Percentiles rank a stretch among this genome's conserved stretches.
Evolutionary conservation across 192 early-diverging fungal genomes (phyloP).

Genomic region (Kickxella alabastrina): DNA sequence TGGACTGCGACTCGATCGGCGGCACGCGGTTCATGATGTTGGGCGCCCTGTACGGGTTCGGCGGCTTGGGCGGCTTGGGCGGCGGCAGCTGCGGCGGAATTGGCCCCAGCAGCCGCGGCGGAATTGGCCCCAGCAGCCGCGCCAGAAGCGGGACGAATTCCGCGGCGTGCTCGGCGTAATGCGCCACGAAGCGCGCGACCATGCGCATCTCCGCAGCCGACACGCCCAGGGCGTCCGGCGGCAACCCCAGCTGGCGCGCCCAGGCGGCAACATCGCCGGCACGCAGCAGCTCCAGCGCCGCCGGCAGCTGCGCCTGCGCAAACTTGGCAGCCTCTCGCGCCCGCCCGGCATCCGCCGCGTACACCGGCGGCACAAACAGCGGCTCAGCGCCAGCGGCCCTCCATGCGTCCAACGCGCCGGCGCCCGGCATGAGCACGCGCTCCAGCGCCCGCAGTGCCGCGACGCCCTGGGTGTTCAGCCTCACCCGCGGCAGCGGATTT

Average conservation of each 20-base stretch:
- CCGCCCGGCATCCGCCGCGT: neutral
- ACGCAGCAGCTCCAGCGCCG: constrained; percentile 14
- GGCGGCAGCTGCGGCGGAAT: neutral
- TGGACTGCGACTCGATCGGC: constrained; percentile 24
- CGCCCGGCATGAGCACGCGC: constrained; percentile 9
- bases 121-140: neutral
- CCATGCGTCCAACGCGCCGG: constrained; percentile 16
- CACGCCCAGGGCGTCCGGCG: neutral
- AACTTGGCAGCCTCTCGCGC: constrained; percentile 2
- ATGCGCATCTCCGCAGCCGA: constrained; percentile 29
- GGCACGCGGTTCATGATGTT: constrained; percentile 23
- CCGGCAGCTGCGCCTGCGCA: constrained; percentile 14
- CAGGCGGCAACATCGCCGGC: neutral
- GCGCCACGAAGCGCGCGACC: constrained; percentile 16
- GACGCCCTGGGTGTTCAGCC: constrained; percentile 22
- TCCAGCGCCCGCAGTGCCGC: constrained; percentile 13
- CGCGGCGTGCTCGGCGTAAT: constrained; percentile 18
- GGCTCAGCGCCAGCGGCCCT: neutral
- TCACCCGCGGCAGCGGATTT: neutral
- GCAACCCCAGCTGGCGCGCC: constrained; percentile 13
- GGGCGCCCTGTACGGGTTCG: constrained; percentile 20
- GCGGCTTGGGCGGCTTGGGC: neutral
- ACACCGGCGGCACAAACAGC: constrained; percentile 32
- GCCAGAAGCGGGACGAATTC: constrained; percentile 17
- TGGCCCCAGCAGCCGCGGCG: constrained; percentile 10